phyloP scores from a whole-genome alignment of 129 eudicot species.

The Solidago caesia region DNA sequence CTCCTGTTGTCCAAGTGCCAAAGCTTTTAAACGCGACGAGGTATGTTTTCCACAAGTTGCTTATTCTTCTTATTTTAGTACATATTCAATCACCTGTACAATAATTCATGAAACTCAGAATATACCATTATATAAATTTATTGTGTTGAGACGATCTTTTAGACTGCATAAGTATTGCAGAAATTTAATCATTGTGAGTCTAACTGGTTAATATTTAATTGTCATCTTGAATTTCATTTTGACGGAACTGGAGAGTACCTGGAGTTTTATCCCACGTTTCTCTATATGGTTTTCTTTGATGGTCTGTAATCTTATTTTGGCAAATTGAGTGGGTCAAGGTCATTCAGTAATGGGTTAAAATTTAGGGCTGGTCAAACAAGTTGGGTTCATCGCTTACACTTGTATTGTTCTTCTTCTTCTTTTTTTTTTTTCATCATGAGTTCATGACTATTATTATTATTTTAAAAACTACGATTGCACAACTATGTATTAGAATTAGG shows the following conservation, averaged over 20 bases:
- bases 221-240: not conserved
- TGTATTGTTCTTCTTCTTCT: too few relatives aligned
- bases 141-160: not conserved
- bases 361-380: not conserved
- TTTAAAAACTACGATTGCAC: not conserved
- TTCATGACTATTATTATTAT: not conserved
- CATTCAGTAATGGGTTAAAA: not conserved
- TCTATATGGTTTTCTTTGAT: not conserved
- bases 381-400: not conserved
- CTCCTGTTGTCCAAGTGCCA: constrained; percentile 88
- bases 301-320: not conserved
- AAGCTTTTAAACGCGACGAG: constrained; percentile 90
- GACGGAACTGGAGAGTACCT: not conserved
- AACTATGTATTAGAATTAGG: not conserved
- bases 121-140: not conserved
- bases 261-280: not conserved
- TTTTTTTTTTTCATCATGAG: too few relatives aligned
- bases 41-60: constrained; percentile 32
- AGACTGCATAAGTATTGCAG: constrained; percentile 10
- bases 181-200: not conserved
- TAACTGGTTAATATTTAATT: not conserved
- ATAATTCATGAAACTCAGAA: not conserved
- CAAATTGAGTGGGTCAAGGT: not conserved
- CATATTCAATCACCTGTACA: not conserved
- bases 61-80: not conserved